phyloP scores from a whole-genome alignment of 164 flowering plant genomes.

The Dillenia turbinata region DNA sequence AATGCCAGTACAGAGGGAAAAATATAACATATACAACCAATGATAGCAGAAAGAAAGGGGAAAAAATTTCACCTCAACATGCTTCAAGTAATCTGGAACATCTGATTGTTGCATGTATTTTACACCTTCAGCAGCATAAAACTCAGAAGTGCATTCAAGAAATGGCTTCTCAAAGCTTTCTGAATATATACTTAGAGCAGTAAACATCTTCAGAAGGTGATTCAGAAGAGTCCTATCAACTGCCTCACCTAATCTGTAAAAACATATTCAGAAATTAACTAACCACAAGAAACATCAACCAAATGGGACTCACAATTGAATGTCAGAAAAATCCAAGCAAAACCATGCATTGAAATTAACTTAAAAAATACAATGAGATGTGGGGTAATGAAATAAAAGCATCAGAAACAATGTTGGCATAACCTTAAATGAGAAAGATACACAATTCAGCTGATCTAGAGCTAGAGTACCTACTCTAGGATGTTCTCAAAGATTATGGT shows the following conservation, averaged over 20 bases:
- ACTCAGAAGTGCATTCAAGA: constrained; percentile 88
- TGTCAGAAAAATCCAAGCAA: no score
- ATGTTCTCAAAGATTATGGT: no score
- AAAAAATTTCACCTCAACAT: constrained; percentile 73
- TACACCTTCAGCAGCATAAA: constrained; percentile 96
- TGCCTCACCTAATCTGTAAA: constrained; percentile 86
- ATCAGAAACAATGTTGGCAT: no score
- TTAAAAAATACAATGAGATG: not conserved
- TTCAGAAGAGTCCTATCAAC: constrained; percentile 85
- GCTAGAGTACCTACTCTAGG: no score
- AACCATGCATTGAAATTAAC: no score
- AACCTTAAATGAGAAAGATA: no score
- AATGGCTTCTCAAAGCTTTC: constrained; percentile 98
- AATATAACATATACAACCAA: not conserved
- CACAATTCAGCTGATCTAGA: no score
- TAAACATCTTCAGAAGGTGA: constrained; percentile 98
- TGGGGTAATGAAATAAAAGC: no score
- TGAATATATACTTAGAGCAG: constrained; percentile 85
- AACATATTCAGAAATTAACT: constrained; percentile 7
- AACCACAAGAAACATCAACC: constrained; percentile 2
- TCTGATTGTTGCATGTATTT: constrained; percentile 97
- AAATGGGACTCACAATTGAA: not conserved
- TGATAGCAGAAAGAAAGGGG: not conserved
- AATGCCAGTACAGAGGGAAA: not conserved
- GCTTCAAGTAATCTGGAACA: constrained; percentile 94